Evolutionary conservation across 2,329 filamentous ascomycete species (phyloP), one percentile per base, ranked within the genome.

Genomic region (Pseudocercospora musae): DNA sequence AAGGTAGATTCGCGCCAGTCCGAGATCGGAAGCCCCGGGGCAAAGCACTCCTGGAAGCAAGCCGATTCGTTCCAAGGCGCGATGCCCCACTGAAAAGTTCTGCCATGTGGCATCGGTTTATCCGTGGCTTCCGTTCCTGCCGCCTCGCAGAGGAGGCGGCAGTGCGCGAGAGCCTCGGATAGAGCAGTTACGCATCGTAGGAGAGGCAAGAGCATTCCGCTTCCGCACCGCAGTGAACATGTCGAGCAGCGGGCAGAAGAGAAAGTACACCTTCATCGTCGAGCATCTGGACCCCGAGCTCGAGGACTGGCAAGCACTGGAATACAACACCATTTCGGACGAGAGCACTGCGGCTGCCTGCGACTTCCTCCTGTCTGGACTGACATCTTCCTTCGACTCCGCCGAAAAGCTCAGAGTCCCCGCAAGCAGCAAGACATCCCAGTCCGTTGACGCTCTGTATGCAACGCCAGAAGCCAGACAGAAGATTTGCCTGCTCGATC

Each of bases 271-370:
- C 48, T 97, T 95, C 79, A 90, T 98, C 72, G 93, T 98, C 71
- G 94, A 98, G 81, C 94, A 99, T 78, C 87, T 99, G 68, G 95
- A 99, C 79, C 89, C 91, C 44, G 95, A 99, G 78, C 84, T 99
- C 29, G 95, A 96, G 33, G 85, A 87, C 44, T 99, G 95, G 95
- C 98, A 95, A 23, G 87, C 91, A 67, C 85, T 98, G 58, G 95
- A 99, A 80, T 99, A 99, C 80, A 81, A 87, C 59, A 86, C 89
- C 72, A 97, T 99, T 75, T 92, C 92, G 57, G 81, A 85, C 64
- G 95, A 99, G 81, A 92, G 90, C 57, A 80, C 86, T 66, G 83
- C 83, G 23, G 79, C 85, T 3, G 84, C 85, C 33, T 85, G 87
- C 59, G 82, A 82, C 27, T 73, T 75, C 62, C 63, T 74, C 7